Percentiles rank a stretch among this genome's conserved stretches.
phyloP scores from a whole-genome alignment of 73 alveolate species.

The Tetrahymena thermophila region DNA sequence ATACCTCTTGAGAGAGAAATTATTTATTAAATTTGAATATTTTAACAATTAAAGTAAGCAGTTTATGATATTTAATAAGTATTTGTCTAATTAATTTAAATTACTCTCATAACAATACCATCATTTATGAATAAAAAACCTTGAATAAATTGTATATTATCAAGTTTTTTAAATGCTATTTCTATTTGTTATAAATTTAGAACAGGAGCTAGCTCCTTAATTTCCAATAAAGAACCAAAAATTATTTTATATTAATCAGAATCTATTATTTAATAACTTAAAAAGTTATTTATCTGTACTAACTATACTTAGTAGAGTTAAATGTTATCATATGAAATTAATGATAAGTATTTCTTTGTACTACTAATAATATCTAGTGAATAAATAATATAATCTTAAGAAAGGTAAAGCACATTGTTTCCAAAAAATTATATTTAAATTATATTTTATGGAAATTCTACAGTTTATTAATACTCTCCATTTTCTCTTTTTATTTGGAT shows the following conservation, averaged over 20 bases:
- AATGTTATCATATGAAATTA: background rate
- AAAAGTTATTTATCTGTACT: background rate
- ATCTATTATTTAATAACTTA: background rate
- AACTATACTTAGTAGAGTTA: background rate
- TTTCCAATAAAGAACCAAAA: background rate
- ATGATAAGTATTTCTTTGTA: background rate
- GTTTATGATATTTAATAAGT: background rate
- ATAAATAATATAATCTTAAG: background rate
- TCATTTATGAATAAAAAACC: background rate
- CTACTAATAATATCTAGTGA: background rate
- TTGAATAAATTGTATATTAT: background rate
- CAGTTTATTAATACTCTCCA: background rate
- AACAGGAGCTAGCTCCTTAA: background rate
- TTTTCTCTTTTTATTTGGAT: background rate
- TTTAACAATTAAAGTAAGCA: background rate
- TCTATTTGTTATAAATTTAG: background rate
- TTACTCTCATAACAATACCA: background rate
- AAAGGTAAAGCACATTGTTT: background rate
- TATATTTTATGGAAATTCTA: background rate
- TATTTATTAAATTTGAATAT: background rate
- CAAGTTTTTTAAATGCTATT: background rate
- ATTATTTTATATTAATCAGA: background rate
- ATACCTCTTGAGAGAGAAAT: background rate
- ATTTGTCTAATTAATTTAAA: background rate
- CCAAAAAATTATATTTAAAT: background rate